Evolutionary conservation across 2,329 filamentous ascomycete species (phyloP), one percentile per base, ranked within the genome.

Genomic region (Mariannaea elegans): DNA sequence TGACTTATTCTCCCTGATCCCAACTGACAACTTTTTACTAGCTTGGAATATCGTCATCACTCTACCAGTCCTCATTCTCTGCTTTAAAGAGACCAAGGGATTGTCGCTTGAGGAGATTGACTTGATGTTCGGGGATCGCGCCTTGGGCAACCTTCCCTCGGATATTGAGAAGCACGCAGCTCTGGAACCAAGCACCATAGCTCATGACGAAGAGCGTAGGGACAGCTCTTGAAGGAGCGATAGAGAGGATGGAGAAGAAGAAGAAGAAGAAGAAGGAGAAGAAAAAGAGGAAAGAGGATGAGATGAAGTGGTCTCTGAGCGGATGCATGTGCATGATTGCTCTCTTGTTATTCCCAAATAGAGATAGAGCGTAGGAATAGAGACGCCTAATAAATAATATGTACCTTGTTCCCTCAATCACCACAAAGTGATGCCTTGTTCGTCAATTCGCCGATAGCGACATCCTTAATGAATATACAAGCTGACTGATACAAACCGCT

Each of bases 61-160:
- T 5, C 73, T 81, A 8, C 79, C 78, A 0, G 74, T 78, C 48
- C 75, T 82, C 6, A 80, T 77, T 61, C 76, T 80, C 56, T 73
- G 83, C 54, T 86, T 87, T 71, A 81, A 77, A 34, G 82, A 85
- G 72, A 85, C 83, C 0, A 84, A 82, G 66, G 78, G 82, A 9
- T 32, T 71, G 24, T 74, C 73, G 19, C 69, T 87, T 0, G 85
- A 88, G 66, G 84, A 87, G 64, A 87, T 88, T 58, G 84, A 79
- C 52, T 67, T 79, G 55, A 73, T 80, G 62, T 82, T 82, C 69
- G 84, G 82, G 0, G 83, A 83, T 36, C 65, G 66, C 13, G 70
- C 66, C 19, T 54, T 70, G 3, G 69, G 66, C n/a, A 68, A 62
- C 14, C 58, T 72, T 4, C 56, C 70, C 14, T 62, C 55, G 2